A percentile compares a stretch with the other conserved stretches of the same genome.
Conservation (phyloP, 345 rosid species). For the Gynandropsis gynandra region DNA sequence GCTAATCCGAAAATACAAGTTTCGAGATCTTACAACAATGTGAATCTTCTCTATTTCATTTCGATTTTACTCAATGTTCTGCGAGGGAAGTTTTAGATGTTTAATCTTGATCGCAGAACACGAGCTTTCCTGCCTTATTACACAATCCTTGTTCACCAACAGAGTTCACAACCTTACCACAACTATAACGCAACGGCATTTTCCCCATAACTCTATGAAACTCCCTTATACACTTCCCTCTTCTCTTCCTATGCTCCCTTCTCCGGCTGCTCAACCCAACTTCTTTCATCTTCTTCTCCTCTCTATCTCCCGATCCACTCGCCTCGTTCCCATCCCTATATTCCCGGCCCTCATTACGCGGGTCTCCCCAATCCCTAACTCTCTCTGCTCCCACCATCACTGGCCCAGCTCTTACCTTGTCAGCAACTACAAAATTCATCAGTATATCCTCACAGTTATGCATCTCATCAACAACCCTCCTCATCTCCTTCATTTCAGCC, state of each 20-base stretch:
- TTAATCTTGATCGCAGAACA: constrained; percentile 43
- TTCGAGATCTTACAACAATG: too few species aligned
- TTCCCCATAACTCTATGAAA: constrained; percentile 53
- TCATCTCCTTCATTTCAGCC: constrained; percentile 43
- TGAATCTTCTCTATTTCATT: too few species aligned
- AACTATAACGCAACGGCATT: constrained; percentile 60
- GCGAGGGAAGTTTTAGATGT: background rate
- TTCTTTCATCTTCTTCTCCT: constrained; percentile 27
- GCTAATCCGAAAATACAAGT: too few species aligned
- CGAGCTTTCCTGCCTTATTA: constrained; percentile 46
- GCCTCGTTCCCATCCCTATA: constrained; percentile 7
- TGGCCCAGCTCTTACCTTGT: constrained; percentile 45
- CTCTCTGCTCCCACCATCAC: constrained; percentile 57
- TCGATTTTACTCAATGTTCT: too few species aligned
- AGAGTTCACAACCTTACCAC: constrained; percentile 51
- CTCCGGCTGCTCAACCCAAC: constrained; percentile 65
- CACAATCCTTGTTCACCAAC: constrained; percentile 71
- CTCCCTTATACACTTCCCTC: constrained; percentile 53
- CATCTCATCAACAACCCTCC: constrained; percentile 46
- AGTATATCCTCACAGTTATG: constrained; percentile 65
- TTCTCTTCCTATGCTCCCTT: constrained; percentile 59
- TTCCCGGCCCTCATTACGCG: constrained; percentile 35
- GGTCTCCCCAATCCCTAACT: constrained; percentile 70
- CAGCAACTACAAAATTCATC: constrained; percentile 67
- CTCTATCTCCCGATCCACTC: background rate